These are phyloP conservation scores for Chrysoporthe austroafricana DNA, from an alignment of 2,329 filamentous ascomycete species.

Conservation along the genomic window DNA sequence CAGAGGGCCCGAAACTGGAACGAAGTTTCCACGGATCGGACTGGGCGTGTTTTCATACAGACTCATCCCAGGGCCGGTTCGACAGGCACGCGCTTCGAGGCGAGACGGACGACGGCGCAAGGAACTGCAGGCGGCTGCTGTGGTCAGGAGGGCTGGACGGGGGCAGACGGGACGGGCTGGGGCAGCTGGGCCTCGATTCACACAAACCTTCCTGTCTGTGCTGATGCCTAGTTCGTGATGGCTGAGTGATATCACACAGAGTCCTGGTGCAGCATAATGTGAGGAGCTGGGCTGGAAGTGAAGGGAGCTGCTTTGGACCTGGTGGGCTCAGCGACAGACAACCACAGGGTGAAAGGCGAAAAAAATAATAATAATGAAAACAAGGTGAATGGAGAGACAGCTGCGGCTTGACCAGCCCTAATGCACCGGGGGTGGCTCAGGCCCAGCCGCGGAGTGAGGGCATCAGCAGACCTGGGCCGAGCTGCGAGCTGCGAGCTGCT, in stretches of 20 bases:
- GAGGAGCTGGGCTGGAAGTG: not conserved
- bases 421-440: not conserved
- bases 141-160: not conserved
- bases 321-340: not conserved
- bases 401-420: not conserved
- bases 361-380: not conserved
- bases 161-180: not conserved
- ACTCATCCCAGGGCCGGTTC: constrained; percentile 22
- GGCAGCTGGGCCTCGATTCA: not conserved
- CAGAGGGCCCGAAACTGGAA: constrained; percentile 39
- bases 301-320: not conserved
- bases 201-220: not conserved
- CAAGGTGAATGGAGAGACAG: not conserved
- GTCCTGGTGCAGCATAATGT: not conserved
- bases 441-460: not conserved
- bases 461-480: not conserved
- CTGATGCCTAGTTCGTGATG: not conserved
- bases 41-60: constrained; percentile 29
- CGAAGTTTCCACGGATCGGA: constrained; percentile 44
- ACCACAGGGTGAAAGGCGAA: not conserved
- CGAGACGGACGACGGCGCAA: not conserved
- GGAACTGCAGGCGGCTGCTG: not conserved
- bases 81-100: not conserved
- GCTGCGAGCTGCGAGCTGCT: too few relatives aligned
- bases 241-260: not conserved